Evolutionary conservation across 805 yeast genomes (phyloP).

Genomic region (Teunomyces cretensis): DNA sequence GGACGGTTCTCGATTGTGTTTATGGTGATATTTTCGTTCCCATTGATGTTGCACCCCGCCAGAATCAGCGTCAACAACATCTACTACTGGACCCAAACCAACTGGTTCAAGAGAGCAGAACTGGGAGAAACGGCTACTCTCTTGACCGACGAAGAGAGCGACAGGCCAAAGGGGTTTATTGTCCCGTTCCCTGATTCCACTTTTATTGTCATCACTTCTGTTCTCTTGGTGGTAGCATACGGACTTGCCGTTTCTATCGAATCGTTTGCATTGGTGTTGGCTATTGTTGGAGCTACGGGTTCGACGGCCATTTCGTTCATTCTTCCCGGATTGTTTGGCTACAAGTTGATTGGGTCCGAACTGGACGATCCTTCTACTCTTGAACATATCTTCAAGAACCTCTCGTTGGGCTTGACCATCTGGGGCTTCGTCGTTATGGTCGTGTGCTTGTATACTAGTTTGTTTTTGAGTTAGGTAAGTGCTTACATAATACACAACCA

Average conservation of each 20-base stretch:
- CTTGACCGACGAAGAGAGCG: conserved; percentile 10
- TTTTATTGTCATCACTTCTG: conserved; percentile 28
- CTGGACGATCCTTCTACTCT: conserved; percentile 21
- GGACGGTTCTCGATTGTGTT: conserved; percentile 81
- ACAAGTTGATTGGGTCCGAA: conserved; percentile 60
- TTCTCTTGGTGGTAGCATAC: conserved; percentile 53
- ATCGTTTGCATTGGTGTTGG: conserved; percentile 78
- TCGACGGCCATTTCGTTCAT: conserved; percentile 90
- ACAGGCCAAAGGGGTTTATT: neutral
- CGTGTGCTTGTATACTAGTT: conserved; percentile 47
- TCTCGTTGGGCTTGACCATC: conserved; percentile 54
- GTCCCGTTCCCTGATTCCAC: conserved; percentile 30
- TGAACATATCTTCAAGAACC: conserved; percentile 37
- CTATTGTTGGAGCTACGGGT: conserved; percentile 91
- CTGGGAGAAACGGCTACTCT: conserved; percentile 12
- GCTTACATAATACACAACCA: neutral
- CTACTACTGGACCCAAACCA: conserved; percentile 44
- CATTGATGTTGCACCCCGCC: conserved; percentile 89
- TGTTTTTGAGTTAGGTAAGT: conserved; percentile 4
- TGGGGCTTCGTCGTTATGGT: conserved; percentile 77
- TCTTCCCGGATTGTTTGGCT: conserved; percentile 86
- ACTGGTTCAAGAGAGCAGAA: neutral
- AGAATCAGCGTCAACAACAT: conserved; percentile 79
- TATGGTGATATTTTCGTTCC: conserved; percentile 80
- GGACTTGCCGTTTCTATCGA: conserved; percentile 61